Evolutionary conservation across 2,329 filamentous ascomycete genomes (phyloP), one percentile per base, ranked within the genome.

Genomic region (Stemphylium lycopersici): DNA sequence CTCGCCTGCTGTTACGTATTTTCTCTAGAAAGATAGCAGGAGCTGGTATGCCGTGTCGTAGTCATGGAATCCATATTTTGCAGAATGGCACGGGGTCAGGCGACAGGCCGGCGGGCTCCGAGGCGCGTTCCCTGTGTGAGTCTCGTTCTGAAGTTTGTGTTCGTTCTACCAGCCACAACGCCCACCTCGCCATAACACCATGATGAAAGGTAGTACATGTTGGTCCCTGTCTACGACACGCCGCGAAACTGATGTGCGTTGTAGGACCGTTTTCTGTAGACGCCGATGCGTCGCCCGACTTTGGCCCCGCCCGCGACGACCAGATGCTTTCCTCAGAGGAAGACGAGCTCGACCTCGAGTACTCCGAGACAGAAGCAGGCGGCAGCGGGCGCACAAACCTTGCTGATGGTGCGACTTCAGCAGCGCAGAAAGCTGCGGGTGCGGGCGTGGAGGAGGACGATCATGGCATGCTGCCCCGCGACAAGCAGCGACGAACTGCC

Each of bases 401-500:
- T 33, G 61, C 63, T 26, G 52, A 63, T 41, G 63, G 65, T 52
- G 64, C 58, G 45, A 59, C 63, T 46, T 56, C 54, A 41, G 61
- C 55, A 8, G 56, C 46, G 44, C 61, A 64, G 41, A 57, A 61
- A 10, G 58, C 56, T 31, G 61, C 66, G 50, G 62, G 62, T 45
- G 61, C 67, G 48, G 63, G 62, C 52, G 36, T 70, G 26, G 65
- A 71, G 34, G 65, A 66, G 7, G 71, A 65, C 36, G 62, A 59
- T 42, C 62, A 62, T 56, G 72, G 71, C 32, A 65, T 81, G 68
- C 74, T 82, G 37, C 77, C 77, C 37, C 71, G 80, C 64, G 80
- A 83, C 66, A 81, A 79, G 69, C 82, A 85, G 70, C 78, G 81
- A 52, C 88, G 88, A 72, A 96, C 92, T 7, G 90, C 93, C 16